These are phyloP conservation scores for Stereum hirsutum DNA, from an alignment of 1,284 basidiomycete genomes.

Conservation along the genomic window DNA sequence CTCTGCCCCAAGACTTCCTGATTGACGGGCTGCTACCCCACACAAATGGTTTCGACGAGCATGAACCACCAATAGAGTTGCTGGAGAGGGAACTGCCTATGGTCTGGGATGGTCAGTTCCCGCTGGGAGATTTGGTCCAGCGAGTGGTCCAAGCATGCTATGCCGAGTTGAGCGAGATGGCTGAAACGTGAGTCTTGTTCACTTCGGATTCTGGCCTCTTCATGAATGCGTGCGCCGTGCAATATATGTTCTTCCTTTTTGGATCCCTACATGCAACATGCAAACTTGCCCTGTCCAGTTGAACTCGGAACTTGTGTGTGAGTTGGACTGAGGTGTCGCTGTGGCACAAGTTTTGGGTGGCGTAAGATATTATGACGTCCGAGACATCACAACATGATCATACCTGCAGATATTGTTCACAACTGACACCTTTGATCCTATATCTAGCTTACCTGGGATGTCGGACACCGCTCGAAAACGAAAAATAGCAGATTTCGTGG, in stretches of 20 bases:
- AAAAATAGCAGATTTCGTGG: slow-evolving; percentile 79
- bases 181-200: slow-evolving; percentile 66
- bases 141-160: slow-evolving; percentile 75
- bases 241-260: too few species aligned
- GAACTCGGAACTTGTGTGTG: too few species aligned
- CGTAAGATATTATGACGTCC: too few species aligned
- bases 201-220: not conserved
- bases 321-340: too few species aligned
- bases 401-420: too few species aligned
- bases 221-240: not conserved
- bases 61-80: slow-evolving; percentile 44
- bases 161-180: slow-evolving; percentile 73
- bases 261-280: not conserved
- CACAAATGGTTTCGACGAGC: slow-evolving; percentile 26
- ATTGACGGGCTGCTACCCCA: slow-evolving; percentile 8
- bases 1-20: slow-evolving; percentile 4
- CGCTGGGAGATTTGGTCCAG: slow-evolving; percentile 67
- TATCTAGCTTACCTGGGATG: slow-evolving; percentile 68
- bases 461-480: slow-evolving; percentile 77
- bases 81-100: slow-evolving; percentile 69
- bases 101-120: slow-evolving; percentile 70
- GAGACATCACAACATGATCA: too few species aligned
- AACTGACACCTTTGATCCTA: not conserved
- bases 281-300: not conserved
- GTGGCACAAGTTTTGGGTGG: too few species aligned